phyloP scores from a whole-genome alignment of 306 rosid genomes.

The Lagenaria siceraria region DNA sequence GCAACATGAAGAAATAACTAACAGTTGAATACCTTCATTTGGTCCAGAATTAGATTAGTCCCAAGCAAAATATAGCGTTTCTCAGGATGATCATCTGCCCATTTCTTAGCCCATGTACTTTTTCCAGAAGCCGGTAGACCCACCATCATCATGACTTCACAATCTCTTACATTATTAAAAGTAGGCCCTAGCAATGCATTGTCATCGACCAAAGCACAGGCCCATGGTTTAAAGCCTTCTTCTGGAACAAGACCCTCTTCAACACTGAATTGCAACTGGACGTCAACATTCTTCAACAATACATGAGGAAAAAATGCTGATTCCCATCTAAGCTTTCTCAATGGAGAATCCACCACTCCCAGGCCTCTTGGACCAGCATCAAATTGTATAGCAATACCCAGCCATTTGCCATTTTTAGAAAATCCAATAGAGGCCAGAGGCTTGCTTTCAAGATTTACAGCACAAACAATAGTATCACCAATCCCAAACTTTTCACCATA shows the following conservation, averaged over 20 bases:
- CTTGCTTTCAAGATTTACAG: conserved; percentile 35
- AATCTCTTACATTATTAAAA: conserved; percentile 16
- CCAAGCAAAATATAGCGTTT: conserved; percentile 50
- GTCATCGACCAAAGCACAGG: conserved; percentile 28
- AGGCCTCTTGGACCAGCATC: conserved; percentile 30
- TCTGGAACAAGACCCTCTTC: conserved; percentile 45
- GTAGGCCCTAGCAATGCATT: conserved; percentile 29
- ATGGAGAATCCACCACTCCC: conserved; percentile 17
- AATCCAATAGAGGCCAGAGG: conserved; percentile 40
- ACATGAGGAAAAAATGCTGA: conserved; percentile 43
- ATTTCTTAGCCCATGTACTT: conserved; percentile 55
- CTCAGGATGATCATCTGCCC: conserved; percentile 37
- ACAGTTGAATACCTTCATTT: conserved; percentile 40
- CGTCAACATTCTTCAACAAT: conserved; percentile 42
- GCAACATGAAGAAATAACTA: neutral
- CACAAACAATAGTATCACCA: conserved; percentile 42
- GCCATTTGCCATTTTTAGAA: conserved; percentile 47
- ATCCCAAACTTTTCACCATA: conserved; percentile 43
- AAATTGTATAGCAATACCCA: conserved; percentile 27
- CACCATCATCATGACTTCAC: conserved; percentile 56
- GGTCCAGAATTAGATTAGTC: conserved; percentile 37
- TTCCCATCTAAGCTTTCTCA: conserved; percentile 15
- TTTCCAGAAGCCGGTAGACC: conserved; percentile 53
- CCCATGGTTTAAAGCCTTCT: conserved; percentile 42
- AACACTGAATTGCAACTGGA: conserved; percentile 38